Conservation (phyloP, 1,139 yeast genomes). For the Taphrina sp. region DNA sequence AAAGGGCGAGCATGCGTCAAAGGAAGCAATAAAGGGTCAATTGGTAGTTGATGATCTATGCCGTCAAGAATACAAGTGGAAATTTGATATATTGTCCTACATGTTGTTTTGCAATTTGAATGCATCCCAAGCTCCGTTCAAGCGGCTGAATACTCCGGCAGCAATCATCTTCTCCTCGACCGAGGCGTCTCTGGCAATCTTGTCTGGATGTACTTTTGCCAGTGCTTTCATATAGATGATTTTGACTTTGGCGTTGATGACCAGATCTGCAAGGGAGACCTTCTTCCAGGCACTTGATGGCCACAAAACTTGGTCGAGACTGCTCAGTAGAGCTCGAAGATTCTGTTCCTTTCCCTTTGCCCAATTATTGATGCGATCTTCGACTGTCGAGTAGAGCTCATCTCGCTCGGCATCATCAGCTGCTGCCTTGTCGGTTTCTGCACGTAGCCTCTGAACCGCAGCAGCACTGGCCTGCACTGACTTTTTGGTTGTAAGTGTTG, state of each 20-base stretch:
- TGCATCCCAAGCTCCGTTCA: constrained; percentile 88
- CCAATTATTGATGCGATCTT: constrained; percentile 61
- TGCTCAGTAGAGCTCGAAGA: constrained; percentile 67
- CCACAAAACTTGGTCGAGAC: constrained; percentile 65
- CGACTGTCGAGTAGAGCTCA: constrained; percentile 61
- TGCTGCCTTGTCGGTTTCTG: constrained; percentile 53
- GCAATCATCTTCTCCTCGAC: constrained; percentile 81
- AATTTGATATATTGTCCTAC: no score
- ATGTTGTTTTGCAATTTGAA: constrained; percentile 57
- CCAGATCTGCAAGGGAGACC: constrained; percentile 68
- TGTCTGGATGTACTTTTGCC: constrained; percentile 92
- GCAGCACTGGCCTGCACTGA: constrained; percentile 29
- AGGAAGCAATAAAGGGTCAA: no score
- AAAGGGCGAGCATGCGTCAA: no score
- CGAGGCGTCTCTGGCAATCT: constrained; percentile 52
- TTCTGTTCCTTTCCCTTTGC: constrained; percentile 72
- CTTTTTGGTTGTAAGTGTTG: neutral
- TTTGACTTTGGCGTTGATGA: constrained; percentile 88
- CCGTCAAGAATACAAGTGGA: no score
- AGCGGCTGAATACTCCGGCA: constrained; percentile 75
- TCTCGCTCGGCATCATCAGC: constrained; percentile 54
- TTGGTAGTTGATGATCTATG: no score
- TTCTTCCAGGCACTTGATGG: constrained; percentile 62
- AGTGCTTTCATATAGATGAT: constrained; percentile 88
- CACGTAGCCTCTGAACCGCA: constrained; percentile 43